Conservation (phyloP, 208 protist species). For the Crithidia acanthocephali region DNA sequence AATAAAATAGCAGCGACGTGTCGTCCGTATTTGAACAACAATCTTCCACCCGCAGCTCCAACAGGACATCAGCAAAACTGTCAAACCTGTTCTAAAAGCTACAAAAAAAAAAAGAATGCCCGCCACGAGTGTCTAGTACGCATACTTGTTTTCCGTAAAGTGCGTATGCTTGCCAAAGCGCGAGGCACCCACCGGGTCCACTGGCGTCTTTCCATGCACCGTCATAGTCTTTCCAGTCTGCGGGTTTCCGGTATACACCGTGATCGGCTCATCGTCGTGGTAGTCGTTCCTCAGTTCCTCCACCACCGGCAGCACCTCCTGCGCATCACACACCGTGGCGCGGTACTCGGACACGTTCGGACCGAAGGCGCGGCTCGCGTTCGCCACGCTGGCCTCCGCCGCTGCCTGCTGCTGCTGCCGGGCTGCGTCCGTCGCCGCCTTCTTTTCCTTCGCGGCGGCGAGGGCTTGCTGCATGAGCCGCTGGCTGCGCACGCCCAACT, state of each 20-base stretch:
- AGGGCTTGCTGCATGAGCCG: constrained; percentile 63
- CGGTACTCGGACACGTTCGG: constrained; percentile 48
- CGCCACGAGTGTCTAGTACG: constrained; percentile 32
- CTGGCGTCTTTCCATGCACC: constrained; percentile 87
- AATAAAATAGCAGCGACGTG: too few relatives aligned
- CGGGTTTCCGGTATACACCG: constrained; percentile 87
- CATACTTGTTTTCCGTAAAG: constrained; percentile 86
- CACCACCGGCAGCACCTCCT: constrained; percentile 61
- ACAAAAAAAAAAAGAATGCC: constrained; percentile 15
- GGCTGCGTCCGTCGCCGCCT: constrained; percentile 28
- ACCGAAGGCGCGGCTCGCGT: constrained; percentile 19
- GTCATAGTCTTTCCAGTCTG: constrained; percentile 80
- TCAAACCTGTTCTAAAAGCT: too few relatives aligned
- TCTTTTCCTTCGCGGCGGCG: constrained; percentile 48
- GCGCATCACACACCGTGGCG: constrained; percentile 48
- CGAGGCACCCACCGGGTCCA: constrained; percentile 49
- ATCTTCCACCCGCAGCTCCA: too few relatives aligned
- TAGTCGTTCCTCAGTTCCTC: constrained; percentile 69
- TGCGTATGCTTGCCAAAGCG: constrained; percentile 84
- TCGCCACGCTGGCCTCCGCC: constrained; percentile 15
- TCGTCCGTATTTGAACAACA: too few relatives aligned
- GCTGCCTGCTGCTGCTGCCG: constrained; percentile 18
- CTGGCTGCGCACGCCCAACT: constrained; percentile 73
- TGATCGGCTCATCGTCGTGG: constrained; percentile 81
- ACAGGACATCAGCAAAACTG: too few relatives aligned